Percentiles rank a stretch among this genome's conserved stretches.
These are phyloP conservation scores for Monosporozyma aquatica DNA, from an alignment of 805 yeast species.

Conservation along the genomic window DNA sequence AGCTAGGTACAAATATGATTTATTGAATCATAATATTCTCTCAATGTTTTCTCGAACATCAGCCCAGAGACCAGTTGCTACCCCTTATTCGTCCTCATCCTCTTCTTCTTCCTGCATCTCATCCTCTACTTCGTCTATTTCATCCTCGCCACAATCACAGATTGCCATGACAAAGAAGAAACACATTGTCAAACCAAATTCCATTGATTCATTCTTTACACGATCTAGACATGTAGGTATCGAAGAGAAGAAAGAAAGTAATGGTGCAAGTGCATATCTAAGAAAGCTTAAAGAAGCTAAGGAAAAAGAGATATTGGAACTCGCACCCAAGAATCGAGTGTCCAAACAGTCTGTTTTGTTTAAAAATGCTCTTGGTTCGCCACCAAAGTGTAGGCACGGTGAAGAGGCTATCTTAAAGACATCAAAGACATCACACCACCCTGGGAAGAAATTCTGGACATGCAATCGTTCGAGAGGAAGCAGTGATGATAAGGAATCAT, in stretches of 20 bases:
- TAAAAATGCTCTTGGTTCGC: slow-evolving; percentile 19
- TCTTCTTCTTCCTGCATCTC: too few relatives aligned
- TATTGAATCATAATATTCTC: slow-evolving; percentile 30
- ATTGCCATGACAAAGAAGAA: slow-evolving; percentile 1
- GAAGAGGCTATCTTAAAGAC: slow-evolving; percentile 39
- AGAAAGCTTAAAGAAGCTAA: not conserved
- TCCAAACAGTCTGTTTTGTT: not conserved
- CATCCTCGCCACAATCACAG: not conserved
- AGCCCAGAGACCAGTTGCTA: not conserved
- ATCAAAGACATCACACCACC: slow-evolving; percentile 36
- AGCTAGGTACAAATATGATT: slow-evolving; percentile 41
- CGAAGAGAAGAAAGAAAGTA: not conserved
- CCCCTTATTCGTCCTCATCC: too few relatives aligned
- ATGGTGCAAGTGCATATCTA: not conserved
- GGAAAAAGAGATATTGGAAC: not conserved
- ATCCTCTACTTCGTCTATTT: too few relatives aligned
- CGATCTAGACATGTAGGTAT: too few relatives aligned
- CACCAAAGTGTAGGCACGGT: slow-evolving; percentile 42
- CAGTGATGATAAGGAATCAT: slow-evolving; percentile 24
- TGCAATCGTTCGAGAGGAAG: slow-evolving; percentile 35
- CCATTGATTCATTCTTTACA: slow-evolving; percentile 10
- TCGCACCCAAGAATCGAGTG: not conserved
- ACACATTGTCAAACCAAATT: slow-evolving; percentile 3
- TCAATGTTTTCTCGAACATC: slow-evolving; percentile 28
- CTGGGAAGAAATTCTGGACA: slow-evolving; percentile 48